phyloP scores from a whole-genome alignment of 139 green algal genomes.

The Choricystis sp. region DNA sequence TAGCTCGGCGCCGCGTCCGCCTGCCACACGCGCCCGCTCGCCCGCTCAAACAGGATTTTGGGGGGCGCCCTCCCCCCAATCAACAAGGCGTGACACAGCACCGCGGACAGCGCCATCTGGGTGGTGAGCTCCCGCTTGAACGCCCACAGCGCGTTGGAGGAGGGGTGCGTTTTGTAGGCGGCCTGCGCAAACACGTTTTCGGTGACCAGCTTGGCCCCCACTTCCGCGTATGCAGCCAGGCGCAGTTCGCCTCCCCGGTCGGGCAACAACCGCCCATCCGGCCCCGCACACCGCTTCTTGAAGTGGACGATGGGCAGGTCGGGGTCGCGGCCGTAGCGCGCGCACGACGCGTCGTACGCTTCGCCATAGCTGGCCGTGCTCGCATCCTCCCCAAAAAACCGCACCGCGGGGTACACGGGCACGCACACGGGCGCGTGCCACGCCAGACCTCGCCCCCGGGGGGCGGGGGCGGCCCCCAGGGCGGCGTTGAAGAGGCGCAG shows the following conservation, averaged over 20 bases:
- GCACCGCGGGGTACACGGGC: slow-evolving; percentile 20
- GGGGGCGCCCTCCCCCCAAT: slow-evolving; percentile 66
- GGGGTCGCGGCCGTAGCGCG: slow-evolving; percentile 69
- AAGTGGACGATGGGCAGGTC: slow-evolving; percentile 83
- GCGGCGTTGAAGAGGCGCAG: slow-evolving; percentile 60
- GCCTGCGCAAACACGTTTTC: slow-evolving; percentile 93
- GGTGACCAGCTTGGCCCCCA: slow-evolving; percentile 48
- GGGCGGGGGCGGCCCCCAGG: slow-evolving; percentile 56
- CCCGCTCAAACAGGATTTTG: slow-evolving; percentile 79
- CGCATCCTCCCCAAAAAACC: slow-evolving; percentile 84
- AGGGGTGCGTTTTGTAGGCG: slow-evolving; percentile 92
- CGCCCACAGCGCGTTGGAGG: slow-evolving; percentile 64
- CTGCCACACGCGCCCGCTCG: slow-evolving; percentile 66
- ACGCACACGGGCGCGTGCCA: slow-evolving; percentile 53
- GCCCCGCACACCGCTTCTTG: slow-evolving; percentile 43
- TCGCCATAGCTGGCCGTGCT: slow-evolving; percentile 64
- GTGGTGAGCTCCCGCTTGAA: slow-evolving; percentile 84
- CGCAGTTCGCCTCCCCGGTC: slow-evolving; percentile 10
- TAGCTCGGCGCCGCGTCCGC: slow-evolving; percentile 63
- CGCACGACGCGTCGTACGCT: slow-evolving; percentile 87
- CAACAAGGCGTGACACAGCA: slow-evolving; percentile 69
- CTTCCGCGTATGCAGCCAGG: slow-evolving; percentile 42
- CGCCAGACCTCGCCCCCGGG: slow-evolving; percentile 41
- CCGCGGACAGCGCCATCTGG: slow-evolving; percentile 69
- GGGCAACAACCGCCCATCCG: slow-evolving; percentile 3